Evolutionary conservation across 2,329 filamentous ascomycete species (phyloP), one percentile per base, ranked within the genome.

Genomic region (Amesomyces nigricolor): DNA sequence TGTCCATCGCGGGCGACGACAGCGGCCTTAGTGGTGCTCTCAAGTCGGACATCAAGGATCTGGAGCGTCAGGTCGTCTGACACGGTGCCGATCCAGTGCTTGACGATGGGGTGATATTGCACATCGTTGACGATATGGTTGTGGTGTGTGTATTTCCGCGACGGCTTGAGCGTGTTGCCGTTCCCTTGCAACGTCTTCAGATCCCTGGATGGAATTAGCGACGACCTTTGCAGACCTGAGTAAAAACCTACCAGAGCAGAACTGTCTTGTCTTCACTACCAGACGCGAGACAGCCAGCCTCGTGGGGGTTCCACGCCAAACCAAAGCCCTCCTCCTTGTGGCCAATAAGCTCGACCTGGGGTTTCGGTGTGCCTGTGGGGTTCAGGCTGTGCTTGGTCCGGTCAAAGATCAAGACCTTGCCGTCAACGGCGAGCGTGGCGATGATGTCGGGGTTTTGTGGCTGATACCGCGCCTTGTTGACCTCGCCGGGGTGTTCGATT

Each of bases 401-500:
- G 74, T 99, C 94, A 74, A 95, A 99, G 63, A 99, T 85, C 70
- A 97, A 84, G 42, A 96, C 88, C 62, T 85, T 87, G 60, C 89
- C 88, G 69, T 96, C 89, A 7, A 89, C 83, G 61, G 89, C 91
- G 73, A 96, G 86, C 0, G 94, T 96, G 3, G 94, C 94, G 65
- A 99, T 95, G 56, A 99, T 85, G 66, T 99, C 91, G 5, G 92
- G 91, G 67, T 99, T 99, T 70, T 97, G 92, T 11, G 94, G 94
- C 72, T 96, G 91, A 69, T 97, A 97, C 63, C 94, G 86, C 14
- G 94, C 95, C 76, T 97, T 99, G 79, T 99, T 99, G 69, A 99
- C 91, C 72, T 99, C 94, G 61, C 89, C 89, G 14, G 91, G 91
- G 70, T 99, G 94, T 70, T 95, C 88, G 69, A 99, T 99, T 72